Evolutionary conservation across 495 filamentous ascomycete genomes (phyloP).

Genomic region (Aspergillus asperescens): DNA sequence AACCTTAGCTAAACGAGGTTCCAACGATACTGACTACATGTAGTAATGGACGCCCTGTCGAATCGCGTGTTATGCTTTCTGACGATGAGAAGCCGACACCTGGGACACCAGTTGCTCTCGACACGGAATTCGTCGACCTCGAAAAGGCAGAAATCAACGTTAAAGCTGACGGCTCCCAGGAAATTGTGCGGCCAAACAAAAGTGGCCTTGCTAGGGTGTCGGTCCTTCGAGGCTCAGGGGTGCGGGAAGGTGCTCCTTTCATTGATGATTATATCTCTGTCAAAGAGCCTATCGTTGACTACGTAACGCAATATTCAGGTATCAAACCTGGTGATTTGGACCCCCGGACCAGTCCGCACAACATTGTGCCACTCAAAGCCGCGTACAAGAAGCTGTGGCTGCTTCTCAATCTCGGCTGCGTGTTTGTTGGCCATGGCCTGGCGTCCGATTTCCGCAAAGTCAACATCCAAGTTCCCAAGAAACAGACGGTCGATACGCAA

Average conservation of each 20-base stretch:
- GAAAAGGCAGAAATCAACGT: slow-evolving; percentile 89
- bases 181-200: slow-evolving; percentile 78
- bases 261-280: slow-evolving; percentile 96
- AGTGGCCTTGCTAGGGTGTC: slow-evolving; percentile 85
- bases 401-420: slow-evolving; percentile 85
- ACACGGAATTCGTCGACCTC: slow-evolving; percentile 91
- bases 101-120: slow-evolving; percentile 76
- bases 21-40: not conserved
- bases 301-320: slow-evolving; percentile 87
- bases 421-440: slow-evolving; percentile 90
- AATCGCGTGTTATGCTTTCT: slow-evolving; percentile 53
- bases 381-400: slow-evolving; percentile 99
- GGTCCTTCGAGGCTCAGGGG: slow-evolving; percentile 72
- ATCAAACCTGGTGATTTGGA: slow-evolving; percentile 83
- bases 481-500: slow-evolving; percentile 89
- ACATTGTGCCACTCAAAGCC: slow-evolving; percentile 78
- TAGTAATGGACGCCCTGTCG: slow-evolving; percentile 36
- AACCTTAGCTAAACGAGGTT: not conserved
- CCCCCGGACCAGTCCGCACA: slow-evolving; percentile 62
- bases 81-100: slow-evolving; percentile 60
- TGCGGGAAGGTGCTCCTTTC: slow-evolving; percentile 74
- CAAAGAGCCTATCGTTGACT: slow-evolving; percentile 88
- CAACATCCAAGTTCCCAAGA: slow-evolving; percentile 91
- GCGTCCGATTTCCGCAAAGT: slow-evolving; percentile 94
- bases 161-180: slow-evolving; percentile 80